phyloP scores from a whole-genome alignment of 345 rosid genomes.

The Boechera stricta region DNA sequence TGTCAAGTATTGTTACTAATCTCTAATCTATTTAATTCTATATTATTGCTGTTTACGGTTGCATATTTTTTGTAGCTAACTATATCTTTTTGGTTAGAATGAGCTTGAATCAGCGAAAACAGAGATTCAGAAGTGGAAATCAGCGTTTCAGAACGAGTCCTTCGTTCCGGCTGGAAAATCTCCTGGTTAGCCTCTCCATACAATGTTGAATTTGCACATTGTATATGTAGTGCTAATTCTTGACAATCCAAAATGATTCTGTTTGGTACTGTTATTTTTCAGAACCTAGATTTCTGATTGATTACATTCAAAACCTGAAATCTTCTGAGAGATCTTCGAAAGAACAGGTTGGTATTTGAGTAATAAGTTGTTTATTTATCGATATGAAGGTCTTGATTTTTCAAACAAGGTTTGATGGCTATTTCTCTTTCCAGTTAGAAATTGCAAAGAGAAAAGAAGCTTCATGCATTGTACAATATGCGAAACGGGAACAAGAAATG shows the following conservation, averaged over 20 bases:
- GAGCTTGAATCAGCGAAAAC: slow-evolving; percentile 83
- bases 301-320: slow-evolving; percentile 77
- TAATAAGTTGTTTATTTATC: slow-evolving; percentile 8
- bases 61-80: neutral
- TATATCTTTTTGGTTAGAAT: slow-evolving; percentile 45
- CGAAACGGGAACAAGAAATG: slow-evolving; percentile 94
- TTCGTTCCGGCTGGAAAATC: slow-evolving; percentile 66
- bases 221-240: slow-evolving; percentile 3
- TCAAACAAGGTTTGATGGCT: slow-evolving; percentile 17
- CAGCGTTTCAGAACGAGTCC: slow-evolving; percentile 78
- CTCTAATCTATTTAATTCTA: slow-evolving; percentile 16
- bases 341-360: slow-evolving; percentile 73
- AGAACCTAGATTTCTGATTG: slow-evolving; percentile 77
- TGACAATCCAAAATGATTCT: slow-evolving; percentile 11
- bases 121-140: slow-evolving; percentile 84
- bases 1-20: slow-evolving; percentile 65
- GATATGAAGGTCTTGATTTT: slow-evolving; percentile 22
- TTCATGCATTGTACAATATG: slow-evolving; percentile 92
- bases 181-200: slow-evolving; percentile 68
- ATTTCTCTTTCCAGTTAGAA: slow-evolving; percentile 68
- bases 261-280: slow-evolving; percentile 42
- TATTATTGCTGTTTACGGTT: neutral
- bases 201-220: slow-evolving; percentile 22
- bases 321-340: slow-evolving; percentile 82
- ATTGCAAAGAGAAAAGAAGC: slow-evolving; percentile 97